Evolutionary conservation across 441 rosid species (phyloP), one percentile per base, ranked within the genome.

Genomic region (Macaranga tanarius): DNA sequence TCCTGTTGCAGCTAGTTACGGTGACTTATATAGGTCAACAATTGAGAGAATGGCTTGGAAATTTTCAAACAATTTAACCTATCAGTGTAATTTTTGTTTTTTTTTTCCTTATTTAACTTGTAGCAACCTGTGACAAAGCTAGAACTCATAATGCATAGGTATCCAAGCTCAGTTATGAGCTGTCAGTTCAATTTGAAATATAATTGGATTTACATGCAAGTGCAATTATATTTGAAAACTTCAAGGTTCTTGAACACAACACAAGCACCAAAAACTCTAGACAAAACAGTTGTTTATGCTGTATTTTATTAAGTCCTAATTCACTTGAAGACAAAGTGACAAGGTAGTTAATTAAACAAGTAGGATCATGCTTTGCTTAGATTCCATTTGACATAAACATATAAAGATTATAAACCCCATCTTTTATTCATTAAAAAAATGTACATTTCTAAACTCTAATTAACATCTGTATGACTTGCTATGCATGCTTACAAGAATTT

Each of bases 131-230:
- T 56, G 28, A 70, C 25, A 5, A 44, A 45, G 65, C 34, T 56
- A 17, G 47, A 48, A 58, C 34, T 7, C 44, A 25, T 38, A 44
- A 17, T 17, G 16, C 57, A 47, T 25, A 3, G 10, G 54, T 54
- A 57, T 69, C 47, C 23, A 38, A 34, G 38, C 40, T 62, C 7
- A 22, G 48, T 55, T 12, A 40, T 65, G 50, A 58, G 42, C 61
- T 64, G 56, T 70, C 71, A 34, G 42, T 56, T n/a, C 62, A 64
- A 64, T 63, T 64, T 55, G 71, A 64, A 65, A 70, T 70, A 61
- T 44, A 38, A 19, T 54, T 34, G 47, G 19, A 25, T 28, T 31
- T 65, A 45, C 8, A 20, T 56, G 71, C 38, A 5, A 65, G 48
- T 45, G 44, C 22, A 58, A 23, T 54, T 20, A 67, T 52, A 12